A percentile compares a stretch with the other conserved stretches of the same genome.
Evolutionary conservation across 495 filamentous ascomycete species (phyloP).

Genomic region (Terfezia boudieri): DNA sequence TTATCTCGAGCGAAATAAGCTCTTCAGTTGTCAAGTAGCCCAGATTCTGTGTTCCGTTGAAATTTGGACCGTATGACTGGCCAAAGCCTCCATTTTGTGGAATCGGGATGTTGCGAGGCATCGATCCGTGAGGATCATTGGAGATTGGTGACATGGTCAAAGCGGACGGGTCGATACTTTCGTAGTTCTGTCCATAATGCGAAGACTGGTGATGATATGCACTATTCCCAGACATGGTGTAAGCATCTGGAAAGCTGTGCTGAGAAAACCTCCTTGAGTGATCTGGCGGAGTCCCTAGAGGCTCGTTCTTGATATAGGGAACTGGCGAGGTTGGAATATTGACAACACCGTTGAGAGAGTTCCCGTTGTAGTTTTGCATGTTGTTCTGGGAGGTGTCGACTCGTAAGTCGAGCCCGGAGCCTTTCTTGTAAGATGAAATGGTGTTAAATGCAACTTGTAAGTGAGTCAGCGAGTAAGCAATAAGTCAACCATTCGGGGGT

Average conservation of each 20-base stretch:
- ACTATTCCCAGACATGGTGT: conserved; percentile 32
- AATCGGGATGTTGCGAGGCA: conserved; percentile 14
- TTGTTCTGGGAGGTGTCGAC: conserved; percentile 18
- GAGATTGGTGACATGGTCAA: conserved; percentile 42
- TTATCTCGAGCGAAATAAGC: not conserved
- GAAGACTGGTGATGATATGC: conserved; percentile 50
- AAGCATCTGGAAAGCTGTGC: conserved; percentile 22
- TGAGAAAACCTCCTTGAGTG: conserved; percentile 18
- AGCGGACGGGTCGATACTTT: conserved; percentile 66
- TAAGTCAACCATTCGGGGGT: too few relatives aligned
- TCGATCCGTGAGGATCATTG: conserved; percentile 28
- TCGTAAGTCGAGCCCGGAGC: conserved; percentile 13
- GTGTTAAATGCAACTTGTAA: not conserved
- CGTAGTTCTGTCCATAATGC: conserved; percentile 27
- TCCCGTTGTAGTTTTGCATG: conserved; percentile 18
- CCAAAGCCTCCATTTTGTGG: conserved; percentile 18
- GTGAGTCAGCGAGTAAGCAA: too few relatives aligned
- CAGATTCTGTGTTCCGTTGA: conserved; percentile 9
- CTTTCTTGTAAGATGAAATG: conserved; percentile 15
- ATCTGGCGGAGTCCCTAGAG: conserved; percentile 39
- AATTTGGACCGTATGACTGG: conserved; percentile 11
- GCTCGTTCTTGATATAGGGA: conserved; percentile 61
- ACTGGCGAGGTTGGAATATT: conserved; percentile 24
- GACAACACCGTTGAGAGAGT: conserved; percentile 9
- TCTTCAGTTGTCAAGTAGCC: conserved; percentile 16